Conservation (phyloP, 2,329 filamentous ascomycete species). For the Penicillium paneum region DNA sequence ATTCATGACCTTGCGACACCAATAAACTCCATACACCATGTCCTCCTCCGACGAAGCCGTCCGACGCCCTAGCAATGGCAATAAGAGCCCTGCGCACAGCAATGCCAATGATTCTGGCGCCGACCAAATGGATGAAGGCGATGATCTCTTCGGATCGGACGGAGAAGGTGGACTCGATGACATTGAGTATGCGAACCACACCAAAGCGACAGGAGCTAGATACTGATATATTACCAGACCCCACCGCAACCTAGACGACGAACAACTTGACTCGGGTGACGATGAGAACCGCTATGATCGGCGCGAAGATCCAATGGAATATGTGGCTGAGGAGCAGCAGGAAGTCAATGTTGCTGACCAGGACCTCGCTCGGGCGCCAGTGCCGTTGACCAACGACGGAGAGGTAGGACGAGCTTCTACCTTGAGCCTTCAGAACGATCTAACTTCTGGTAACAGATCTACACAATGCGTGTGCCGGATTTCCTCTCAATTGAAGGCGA, state of each 20-base stretch:
- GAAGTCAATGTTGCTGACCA: slow-evolving; percentile 55
- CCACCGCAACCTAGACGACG: slow-evolving; percentile 55
- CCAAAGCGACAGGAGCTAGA: neutral
- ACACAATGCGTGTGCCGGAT: slow-evolving; percentile 61
- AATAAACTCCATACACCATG: slow-evolving; percentile 21
- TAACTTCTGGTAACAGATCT: slow-evolving; percentile 44
- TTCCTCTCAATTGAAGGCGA: slow-evolving; percentile 62
- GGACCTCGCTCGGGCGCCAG: slow-evolving; percentile 55
- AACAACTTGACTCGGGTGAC: slow-evolving; percentile 62
- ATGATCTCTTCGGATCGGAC: slow-evolving; percentile 47
- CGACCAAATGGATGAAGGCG: slow-evolving; percentile 35
- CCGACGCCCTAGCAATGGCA: slow-evolving; percentile 31
- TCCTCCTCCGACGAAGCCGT: slow-evolving; percentile 41
- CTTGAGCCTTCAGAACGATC: neutral
- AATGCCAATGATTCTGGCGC: slow-evolving; percentile 24
- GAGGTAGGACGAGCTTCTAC: slow-evolving; percentile 29
- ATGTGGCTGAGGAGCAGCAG: slow-evolving; percentile 42
- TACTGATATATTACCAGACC: slow-evolving; percentile 20
- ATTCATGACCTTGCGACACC: neutral
- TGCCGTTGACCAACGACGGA: slow-evolving; percentile 50
- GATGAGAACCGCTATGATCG: slow-evolving; percentile 58
- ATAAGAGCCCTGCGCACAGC: slow-evolving; percentile 27
- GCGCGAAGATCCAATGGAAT: slow-evolving; percentile 45
- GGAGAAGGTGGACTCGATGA: slow-evolving; percentile 41
- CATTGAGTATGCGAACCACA: slow-evolving; percentile 26